Base-by-base conservation (phyloP, 2,329 filamentous ascomycete genomes). In the Talaromyces albobiverticillius region DNA sequence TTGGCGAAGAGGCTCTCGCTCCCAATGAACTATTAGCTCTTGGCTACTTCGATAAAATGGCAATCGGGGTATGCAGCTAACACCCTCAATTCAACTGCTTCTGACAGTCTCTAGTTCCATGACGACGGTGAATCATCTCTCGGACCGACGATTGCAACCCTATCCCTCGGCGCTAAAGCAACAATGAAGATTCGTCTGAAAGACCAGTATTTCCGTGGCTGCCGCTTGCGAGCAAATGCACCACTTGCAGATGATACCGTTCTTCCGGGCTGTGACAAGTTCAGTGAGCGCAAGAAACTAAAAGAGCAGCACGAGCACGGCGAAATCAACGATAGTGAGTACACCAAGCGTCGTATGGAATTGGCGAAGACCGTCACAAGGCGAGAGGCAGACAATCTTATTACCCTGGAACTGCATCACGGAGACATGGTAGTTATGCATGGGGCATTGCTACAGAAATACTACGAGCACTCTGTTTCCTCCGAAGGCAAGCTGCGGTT, bases 361-460 rank as follows among this genome's bases (percentile, higher is more conserved):
- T 60, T 67, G n/a, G 53, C 62, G 9, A 67, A 63, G 16, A 62
- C 64, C 8, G 43, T 52, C 4, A 31, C 62, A 51, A 14, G 62
- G 55, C 26, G 69, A 56, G 68, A 58, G 41, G 65, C 59, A 42
- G 64, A 63, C 7, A 57, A 61, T 2, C 52, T 70, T 9, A 68
- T 83, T 13, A 72, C 67, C 1, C 64, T 83, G 62, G 68, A 72
- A 1, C 67, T 85, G 6, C 69, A 74, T 14, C 82, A 84, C 63
- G 82, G 82, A 0, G 82, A 84, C 61, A 64, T 83, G 18, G 74
- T 83, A 0, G 69, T 84, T 8, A 84, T 84, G 82, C 76, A 82
- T 60, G 82, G 82, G 0, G 72, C 70, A 4, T 65, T 69, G 2
- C 64, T 84, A 11, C 82, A 84, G 62, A 76, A 75, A 59, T 83